Conservation (phyloP, 176 grass and related monocot species). For the Aegilops speltoides region DNA sequence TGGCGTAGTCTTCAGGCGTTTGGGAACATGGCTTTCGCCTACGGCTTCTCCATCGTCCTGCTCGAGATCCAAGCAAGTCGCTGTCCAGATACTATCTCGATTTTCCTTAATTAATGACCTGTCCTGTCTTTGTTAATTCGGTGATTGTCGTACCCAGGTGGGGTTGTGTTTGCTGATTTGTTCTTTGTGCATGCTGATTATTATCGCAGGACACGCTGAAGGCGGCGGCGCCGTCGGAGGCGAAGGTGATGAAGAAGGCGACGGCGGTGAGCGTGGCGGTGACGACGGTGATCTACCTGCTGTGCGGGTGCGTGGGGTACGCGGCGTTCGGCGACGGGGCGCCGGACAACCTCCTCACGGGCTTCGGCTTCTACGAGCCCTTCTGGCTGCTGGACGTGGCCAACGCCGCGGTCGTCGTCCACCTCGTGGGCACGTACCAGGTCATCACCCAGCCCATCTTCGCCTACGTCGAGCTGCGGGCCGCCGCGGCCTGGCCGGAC, state of each 20-base stretch:
- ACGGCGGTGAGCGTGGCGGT: constrained; percentile 54
- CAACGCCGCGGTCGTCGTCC: constrained; percentile 72
- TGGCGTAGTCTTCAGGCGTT: constrained; percentile 23
- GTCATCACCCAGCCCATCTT: constrained; percentile 71
- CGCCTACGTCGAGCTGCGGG: constrained; percentile 60
- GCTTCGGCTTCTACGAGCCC: constrained; percentile 96
- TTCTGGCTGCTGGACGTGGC: constrained; percentile 92
- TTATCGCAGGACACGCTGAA: constrained; percentile 64
- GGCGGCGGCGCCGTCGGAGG: constrained; percentile 67
- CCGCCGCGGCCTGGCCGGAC: constrained; percentile 39
- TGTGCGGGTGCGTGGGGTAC: constrained; percentile 86
- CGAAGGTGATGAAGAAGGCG: constrained; percentile 79
- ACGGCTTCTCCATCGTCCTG: constrained; percentile 16
- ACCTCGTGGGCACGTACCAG: constrained; percentile 84
- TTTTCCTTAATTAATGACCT: not conserved
- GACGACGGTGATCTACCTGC: constrained; percentile 79
- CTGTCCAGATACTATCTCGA: not conserved
- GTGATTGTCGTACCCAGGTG: not conserved
- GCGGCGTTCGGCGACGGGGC: constrained; percentile 81
- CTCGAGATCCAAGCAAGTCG: constrained; percentile 33
- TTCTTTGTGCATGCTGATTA: too few relatives aligned
- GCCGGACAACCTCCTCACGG: constrained; percentile 75
- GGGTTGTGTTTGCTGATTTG: not conserved
- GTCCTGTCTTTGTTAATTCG: not conserved
- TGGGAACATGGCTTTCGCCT: constrained; percentile 23